These are phyloP conservation scores for Noccaea bulbosa DNA, from an alignment of 345 rosid genomes.

Conservation along the genomic window DNA sequence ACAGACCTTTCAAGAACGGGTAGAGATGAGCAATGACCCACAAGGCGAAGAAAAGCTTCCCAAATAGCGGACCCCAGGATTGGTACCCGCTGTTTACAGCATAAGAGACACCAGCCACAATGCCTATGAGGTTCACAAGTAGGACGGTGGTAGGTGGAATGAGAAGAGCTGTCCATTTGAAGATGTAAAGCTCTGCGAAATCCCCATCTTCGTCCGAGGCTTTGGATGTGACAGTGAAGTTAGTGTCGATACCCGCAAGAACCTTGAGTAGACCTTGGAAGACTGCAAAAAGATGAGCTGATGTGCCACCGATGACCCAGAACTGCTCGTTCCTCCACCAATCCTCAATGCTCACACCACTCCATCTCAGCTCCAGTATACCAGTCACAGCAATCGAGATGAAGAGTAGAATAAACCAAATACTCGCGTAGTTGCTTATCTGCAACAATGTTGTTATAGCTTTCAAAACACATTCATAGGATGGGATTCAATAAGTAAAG, in stretches of 20 bases:
- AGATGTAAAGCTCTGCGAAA: constrained; percentile 90
- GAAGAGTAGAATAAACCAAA: constrained; percentile 97
- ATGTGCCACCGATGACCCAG: constrained; percentile 99
- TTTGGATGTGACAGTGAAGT: constrained; percentile 97
- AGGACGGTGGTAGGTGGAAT: constrained; percentile 97
- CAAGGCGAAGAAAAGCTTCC: constrained; percentile 92
- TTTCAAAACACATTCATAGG: background rate
- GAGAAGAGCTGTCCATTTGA: constrained; percentile 99
- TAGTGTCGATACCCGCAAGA: constrained; percentile 96
- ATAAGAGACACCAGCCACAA: constrained; percentile 97
- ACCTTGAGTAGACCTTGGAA: constrained; percentile 98
- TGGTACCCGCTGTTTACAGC: constrained; percentile 99
- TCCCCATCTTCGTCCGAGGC: constrained; percentile 96
- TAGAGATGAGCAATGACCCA: constrained; percentile 98
- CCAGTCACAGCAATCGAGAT: constrained; percentile 85
- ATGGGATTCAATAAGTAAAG: background rate
- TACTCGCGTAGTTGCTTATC: constrained; percentile 98
- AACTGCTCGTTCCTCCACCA: constrained; percentile 99
- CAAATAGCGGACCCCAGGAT: constrained; percentile 98
- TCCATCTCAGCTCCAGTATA: constrained; percentile 95
- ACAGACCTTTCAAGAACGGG: constrained; percentile 95
- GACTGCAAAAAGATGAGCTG: constrained; percentile 97
- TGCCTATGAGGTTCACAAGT: constrained; percentile 83
- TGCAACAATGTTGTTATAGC: constrained; percentile 43
- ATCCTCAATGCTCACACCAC: constrained; percentile 91